A percentile compares a stretch with the other conserved stretches of the same genome.
These are phyloP conservation scores for Coemansia sp. DNA, from an alignment of 192 early-diverging fungal genomes.

Conservation along the genomic window DNA sequence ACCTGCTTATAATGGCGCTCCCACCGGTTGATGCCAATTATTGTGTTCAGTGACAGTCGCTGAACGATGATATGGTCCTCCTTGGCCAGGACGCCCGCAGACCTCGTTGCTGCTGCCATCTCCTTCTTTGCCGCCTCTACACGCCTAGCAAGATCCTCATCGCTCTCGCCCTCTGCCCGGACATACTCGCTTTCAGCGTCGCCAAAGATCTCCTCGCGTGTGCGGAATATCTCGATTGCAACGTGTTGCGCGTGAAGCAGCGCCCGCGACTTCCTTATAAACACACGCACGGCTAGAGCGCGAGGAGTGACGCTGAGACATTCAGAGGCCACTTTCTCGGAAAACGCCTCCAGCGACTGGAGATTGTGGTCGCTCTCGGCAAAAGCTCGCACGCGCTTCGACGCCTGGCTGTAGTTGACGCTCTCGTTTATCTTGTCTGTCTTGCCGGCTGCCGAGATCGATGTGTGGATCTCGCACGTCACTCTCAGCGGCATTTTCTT, in stretches of 20 bases:
- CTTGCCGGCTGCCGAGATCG: constrained; percentile 73
- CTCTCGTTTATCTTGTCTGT: constrained; percentile 79
- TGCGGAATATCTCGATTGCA: constrained; percentile 85
- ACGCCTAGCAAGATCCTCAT: constrained; percentile 11
- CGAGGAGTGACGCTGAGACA: constrained; percentile 63
- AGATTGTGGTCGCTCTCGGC: constrained; percentile 70
- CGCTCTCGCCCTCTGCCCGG: constrained; percentile 9
- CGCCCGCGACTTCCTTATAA: constrained; percentile 82
- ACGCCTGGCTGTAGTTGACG: constrained; percentile 82
- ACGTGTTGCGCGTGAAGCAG: constrained; percentile 89
- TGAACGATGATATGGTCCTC: constrained; percentile 87
- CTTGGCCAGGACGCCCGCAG: constrained; percentile 44
- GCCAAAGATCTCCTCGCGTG: constrained; percentile 59
- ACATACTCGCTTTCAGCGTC: constrained; percentile 21
- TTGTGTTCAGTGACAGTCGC: constrained; percentile 74
- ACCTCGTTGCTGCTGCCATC: constrained; percentile 30
- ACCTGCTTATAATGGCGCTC: constrained; percentile 95
- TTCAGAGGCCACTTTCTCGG: constrained; percentile 64
- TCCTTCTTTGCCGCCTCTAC: constrained; percentile 16
- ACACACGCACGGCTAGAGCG: constrained; percentile 67
- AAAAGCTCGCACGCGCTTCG: constrained; percentile 73
- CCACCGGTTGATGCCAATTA: constrained; percentile 96
- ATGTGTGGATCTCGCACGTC: constrained; percentile 71
- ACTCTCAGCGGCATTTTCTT: constrained; percentile 87
- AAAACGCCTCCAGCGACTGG: constrained; percentile 72